Conservation (phyloP, 345 rosid genomes). For the Eucalyptus viminalis region DNA sequence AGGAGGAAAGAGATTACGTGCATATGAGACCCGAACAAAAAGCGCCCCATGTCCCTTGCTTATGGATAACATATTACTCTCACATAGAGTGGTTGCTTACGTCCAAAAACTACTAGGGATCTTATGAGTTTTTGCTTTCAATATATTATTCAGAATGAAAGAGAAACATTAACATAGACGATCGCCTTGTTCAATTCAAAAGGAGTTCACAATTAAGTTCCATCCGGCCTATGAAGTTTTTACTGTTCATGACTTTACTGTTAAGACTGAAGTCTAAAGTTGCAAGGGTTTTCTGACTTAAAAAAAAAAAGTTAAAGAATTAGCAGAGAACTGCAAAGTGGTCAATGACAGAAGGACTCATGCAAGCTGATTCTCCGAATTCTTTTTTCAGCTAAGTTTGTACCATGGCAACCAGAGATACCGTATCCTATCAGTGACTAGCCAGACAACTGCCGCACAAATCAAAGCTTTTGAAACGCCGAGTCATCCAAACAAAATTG, state of each 20-base stretch:
- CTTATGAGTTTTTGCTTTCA: background rate
- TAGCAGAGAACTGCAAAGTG: background rate
- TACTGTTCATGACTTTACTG: background rate
- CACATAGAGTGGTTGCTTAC: background rate
- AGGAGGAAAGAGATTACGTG: background rate
- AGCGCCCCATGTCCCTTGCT: background rate
- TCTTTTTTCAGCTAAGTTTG: background rate
- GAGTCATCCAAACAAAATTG: background rate
- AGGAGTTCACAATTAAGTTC: background rate
- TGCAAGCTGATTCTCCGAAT: background rate
- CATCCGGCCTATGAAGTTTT: background rate
- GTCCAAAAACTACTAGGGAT: background rate
- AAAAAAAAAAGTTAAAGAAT: background rate
- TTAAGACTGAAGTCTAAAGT: background rate
- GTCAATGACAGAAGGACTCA: background rate
- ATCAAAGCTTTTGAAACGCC: background rate
- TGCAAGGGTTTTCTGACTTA: background rate
- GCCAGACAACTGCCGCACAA: too few species aligned
- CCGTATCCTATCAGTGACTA: too few species aligned
- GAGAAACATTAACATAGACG: background rate
- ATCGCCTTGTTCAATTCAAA: background rate
- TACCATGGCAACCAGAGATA: too few species aligned
- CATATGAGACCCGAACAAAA: background rate
- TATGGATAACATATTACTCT: background rate
- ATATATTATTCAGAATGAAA: background rate